Base-by-base conservation (phyloP, 2,329 filamentous ascomycete species). In the Thermomyces lanuginosus region DNA sequence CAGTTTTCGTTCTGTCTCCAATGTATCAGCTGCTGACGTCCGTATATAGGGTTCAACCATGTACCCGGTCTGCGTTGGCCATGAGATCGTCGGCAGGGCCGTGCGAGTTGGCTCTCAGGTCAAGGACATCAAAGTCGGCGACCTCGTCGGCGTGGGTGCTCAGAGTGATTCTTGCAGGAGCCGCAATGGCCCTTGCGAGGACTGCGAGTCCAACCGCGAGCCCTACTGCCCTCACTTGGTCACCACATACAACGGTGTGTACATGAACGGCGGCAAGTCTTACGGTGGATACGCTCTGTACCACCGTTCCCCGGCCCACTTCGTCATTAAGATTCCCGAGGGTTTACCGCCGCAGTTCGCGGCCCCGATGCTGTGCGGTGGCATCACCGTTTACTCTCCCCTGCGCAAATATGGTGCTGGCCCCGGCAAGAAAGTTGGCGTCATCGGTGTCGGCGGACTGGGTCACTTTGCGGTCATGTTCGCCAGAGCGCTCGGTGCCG, bases 291-390 rank as follows among this genome's bases (percentile, higher is more conserved):
- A 72, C 39, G 64, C 62, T 3, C 46, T 61, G 30, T 65, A 72
- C 40, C 61, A 64, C 40, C 61, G 72, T 7, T 58, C 58, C 0
- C 60, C 62, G 2, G 54, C 51, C 4, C 64, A 67, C 39, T 83
- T 80, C 38, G 62, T 62, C 1, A 48, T 71, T 40, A 67, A 60
- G 48, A 70, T 73, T 32, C 69, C 69, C 0, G 60, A 64, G 18
- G 45, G 32, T 0, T 42, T 73, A 15, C 34, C 52, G 3, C 61
- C 56, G 22, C 59, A 57, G 11, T 55, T 61, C 16, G 68, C 66
- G 0, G 68, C 77, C 0, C 78, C 79, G 0, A 76, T 89, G 62
- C 61, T 89, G 24, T 89, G 80, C 41, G 80, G 73, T 7, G 80
- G 81, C 9, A 64, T 84, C 27, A 89, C 81, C 0, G 65, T 75